Percentiles rank a stretch among this genome's conserved stretches.
Conservation (phyloP, 352 stramenopile genomes). For the Phytophthora podocarpi region DNA sequence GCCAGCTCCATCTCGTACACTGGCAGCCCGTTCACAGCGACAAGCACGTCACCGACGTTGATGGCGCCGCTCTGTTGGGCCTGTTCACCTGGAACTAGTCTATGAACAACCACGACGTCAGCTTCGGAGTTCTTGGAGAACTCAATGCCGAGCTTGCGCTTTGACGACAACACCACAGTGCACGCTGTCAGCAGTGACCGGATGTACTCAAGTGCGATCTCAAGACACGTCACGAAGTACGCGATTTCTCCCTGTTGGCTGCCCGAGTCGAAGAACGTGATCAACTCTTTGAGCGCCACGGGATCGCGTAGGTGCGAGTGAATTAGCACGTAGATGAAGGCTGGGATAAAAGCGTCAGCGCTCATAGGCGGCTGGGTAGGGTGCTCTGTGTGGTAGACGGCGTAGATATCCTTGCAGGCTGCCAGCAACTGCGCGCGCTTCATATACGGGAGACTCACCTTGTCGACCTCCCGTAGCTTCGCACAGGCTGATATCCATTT, state of each 20-base stretch:
- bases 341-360: conserved; percentile 86
- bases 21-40: conserved; percentile 80
- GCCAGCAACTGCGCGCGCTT: conserved; percentile 78
- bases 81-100: conserved; percentile 61
- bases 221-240: conserved; percentile 88
- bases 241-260: conserved; percentile 75
- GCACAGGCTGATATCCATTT: conserved; percentile 64
- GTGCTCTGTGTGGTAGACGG: conserved; percentile 73
- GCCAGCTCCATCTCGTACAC: conserved; percentile 82
- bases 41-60: conserved; percentile 68
- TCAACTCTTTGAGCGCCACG: conserved; percentile 75
- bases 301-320: conserved; percentile 74
- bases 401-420: conserved; percentile 87
- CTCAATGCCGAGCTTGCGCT: conserved; percentile 76
- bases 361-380: conserved; percentile 78
- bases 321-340: conserved; percentile 89
- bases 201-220: conserved; percentile 90
- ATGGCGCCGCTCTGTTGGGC: conserved; percentile 67
- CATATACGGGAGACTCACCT: conserved; percentile 80
- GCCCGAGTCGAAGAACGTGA: conserved; percentile 79
- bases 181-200: conserved; percentile 83
- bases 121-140: conserved; percentile 59
- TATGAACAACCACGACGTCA: conserved; percentile 66
- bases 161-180: conserved; percentile 75
- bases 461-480: conserved; percentile 80